A percentile compares a stretch with the other conserved stretches of the same genome.
Evolutionary conservation across 2,329 filamentous ascomycete species (phyloP).

Genomic region (Epichloe glyceriae): DNA sequence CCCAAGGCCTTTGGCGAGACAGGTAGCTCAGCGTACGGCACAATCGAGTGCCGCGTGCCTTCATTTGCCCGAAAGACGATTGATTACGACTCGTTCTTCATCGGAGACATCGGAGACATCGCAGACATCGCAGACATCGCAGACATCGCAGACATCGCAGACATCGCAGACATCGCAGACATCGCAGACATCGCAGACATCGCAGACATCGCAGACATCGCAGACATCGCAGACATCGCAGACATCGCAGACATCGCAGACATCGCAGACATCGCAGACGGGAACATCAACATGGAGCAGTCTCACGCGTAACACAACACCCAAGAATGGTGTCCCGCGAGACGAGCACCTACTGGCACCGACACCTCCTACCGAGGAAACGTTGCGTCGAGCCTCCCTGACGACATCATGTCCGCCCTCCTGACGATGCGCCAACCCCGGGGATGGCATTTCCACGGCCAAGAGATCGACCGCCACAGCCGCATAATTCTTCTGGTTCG

Average conservation of each 20-base stretch:
- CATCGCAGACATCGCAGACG: neutral
- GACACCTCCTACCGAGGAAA: slow-evolving; percentile 10
- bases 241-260: neutral
- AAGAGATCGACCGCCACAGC: slow-evolving; percentile 13
- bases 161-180: neutral
- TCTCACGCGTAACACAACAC: neutral
- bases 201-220: neutral
- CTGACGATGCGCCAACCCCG: slow-evolving; percentile 13
- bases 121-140: neutral
- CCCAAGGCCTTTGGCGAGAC: slow-evolving; percentile 7
- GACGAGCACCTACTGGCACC: slow-evolving; percentile 10
- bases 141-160: neutral
- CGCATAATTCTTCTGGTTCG: slow-evolving; percentile 34
- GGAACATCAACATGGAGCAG: neutral
- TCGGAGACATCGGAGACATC: neutral
- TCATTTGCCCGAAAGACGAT: neutral
- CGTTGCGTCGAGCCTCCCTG: slow-evolving; percentile 9
- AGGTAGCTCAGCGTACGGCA: slow-evolving; percentile 1
- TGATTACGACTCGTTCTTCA: neutral
- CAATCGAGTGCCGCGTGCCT: neutral
- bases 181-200: neutral
- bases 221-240: neutral
- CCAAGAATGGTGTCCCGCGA: neutral
- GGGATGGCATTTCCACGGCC: slow-evolving; percentile 8
- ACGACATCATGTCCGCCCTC: slow-evolving; percentile 17